phyloP scores from a whole-genome alignment of 1,139 yeast genomes.

The Pichia sp. region DNA sequence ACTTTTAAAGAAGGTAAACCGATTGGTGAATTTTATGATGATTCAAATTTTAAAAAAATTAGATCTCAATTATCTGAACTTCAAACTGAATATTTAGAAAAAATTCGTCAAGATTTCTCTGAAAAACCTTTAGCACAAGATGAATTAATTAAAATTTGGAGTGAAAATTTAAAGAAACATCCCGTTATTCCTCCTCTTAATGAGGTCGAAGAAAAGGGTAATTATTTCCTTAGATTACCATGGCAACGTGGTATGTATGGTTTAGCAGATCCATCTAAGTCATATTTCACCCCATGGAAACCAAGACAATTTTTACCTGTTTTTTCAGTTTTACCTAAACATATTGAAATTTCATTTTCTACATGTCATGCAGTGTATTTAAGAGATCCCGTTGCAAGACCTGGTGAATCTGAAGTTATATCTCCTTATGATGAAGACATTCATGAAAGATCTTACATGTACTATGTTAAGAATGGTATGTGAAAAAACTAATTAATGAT shows the following conservation, averaged over 20 bases:
- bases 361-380: slow-evolving; percentile 94
- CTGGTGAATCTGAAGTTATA: slow-evolving; percentile 94
- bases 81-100: slow-evolving; percentile 44
- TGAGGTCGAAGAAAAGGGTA: slow-evolving; percentile 57
- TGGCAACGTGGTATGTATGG: slow-evolving; percentile 80
- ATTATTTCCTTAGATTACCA: slow-evolving; percentile 49
- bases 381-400: slow-evolving; percentile 96
- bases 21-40: slow-evolving; percentile 33
- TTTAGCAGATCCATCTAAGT: slow-evolving; percentile 65
- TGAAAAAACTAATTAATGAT: slow-evolving; percentile 19
- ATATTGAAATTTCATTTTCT: slow-evolving; percentile 79
- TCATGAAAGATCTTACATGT: slow-evolving; percentile 95
- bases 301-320: slow-evolving; percentile 93
- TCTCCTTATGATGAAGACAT: slow-evolving; percentile 79
- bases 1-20: slow-evolving; percentile 31
- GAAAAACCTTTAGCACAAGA: slow-evolving; percentile 23
- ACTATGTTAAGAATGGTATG: slow-evolving; percentile 77
- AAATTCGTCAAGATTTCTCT: slow-evolving; percentile 36
- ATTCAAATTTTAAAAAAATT: slow-evolving; percentile 39
- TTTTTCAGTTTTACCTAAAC: slow-evolving; percentile 87
- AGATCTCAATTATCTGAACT: slow-evolving; percentile 53
- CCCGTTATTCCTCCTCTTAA: slow-evolving; percentile 35
- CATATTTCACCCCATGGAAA: slow-evolving; percentile 94
- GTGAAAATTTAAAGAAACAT: slow-evolving; percentile 44
- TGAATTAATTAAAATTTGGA: slow-evolving; percentile 39